Percentiles rank a stretch among this genome's conserved stretches.
Conservation (phyloP, 1,284 basidiomycete genomes). For the Exsudoporus floridanus region DNA sequence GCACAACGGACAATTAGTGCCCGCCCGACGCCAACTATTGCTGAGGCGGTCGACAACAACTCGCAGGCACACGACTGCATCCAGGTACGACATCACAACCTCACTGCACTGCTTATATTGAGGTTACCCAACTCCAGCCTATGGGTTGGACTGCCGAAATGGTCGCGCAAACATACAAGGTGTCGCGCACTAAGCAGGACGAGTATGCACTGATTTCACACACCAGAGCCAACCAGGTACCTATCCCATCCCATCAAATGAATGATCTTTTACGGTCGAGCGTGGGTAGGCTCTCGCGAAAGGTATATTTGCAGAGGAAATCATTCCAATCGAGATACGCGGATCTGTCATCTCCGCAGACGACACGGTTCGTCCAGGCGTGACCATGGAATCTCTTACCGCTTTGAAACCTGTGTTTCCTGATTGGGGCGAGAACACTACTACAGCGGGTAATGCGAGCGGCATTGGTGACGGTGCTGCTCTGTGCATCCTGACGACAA, state of each 20-base stretch:
- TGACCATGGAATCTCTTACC: slow-evolving; percentile 66
- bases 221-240: slow-evolving; percentile 66
- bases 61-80: slow-evolving; percentile 71
- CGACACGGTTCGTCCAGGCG: slow-evolving; percentile 79
- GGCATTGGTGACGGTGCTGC: slow-evolving; percentile 96
- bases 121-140: slow-evolving; percentile 50
- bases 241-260: slow-evolving; percentile 3
- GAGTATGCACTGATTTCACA: slow-evolving; percentile 82
- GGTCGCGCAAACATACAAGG: slow-evolving; percentile 73
- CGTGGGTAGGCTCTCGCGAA: slow-evolving; percentile 51
- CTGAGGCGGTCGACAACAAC: slow-evolving; percentile 52
- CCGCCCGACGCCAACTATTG: slow-evolving; percentile 73
- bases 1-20: slow-evolving; percentile 45
- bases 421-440: slow-evolving; percentile 72
- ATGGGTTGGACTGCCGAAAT: slow-evolving; percentile 95
- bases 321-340: slow-evolving; percentile 69
- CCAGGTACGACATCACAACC: slow-evolving; percentile 48
- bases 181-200: slow-evolving; percentile 78
- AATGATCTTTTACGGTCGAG: not conserved
- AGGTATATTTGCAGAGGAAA: slow-evolving; percentile 77
- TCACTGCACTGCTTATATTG: not conserved
- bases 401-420: slow-evolving; percentile 75
- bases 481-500: slow-evolving; percentile 82
- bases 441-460: slow-evolving; percentile 90
- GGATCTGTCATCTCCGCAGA: slow-evolving; percentile 64